phyloP scores from a whole-genome alignment of 495 filamentous ascomycete species.

The Penicillium alfredii region DNA sequence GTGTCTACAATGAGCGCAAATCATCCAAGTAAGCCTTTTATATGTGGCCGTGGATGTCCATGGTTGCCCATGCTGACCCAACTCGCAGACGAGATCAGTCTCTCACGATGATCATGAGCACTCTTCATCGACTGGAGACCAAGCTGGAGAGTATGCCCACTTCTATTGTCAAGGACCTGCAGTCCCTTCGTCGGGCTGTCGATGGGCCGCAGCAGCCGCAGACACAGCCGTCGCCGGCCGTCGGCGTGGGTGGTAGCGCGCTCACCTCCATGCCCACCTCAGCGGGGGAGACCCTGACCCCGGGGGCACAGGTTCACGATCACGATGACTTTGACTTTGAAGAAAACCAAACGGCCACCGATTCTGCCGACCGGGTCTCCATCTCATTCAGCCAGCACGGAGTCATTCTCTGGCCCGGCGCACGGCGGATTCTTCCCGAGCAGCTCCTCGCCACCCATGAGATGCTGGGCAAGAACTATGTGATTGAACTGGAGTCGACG shows the following conservation, averaged over 20 bases:
- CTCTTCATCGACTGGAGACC: conserved; percentile 43
- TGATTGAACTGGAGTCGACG: conserved; percentile 40
- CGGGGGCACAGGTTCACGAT: conserved; percentile 18
- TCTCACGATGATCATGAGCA: conserved; percentile 45
- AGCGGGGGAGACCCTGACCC: conserved; percentile 23
- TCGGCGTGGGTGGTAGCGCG: conserved; percentile 8
- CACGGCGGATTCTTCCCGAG: conserved; percentile 30
- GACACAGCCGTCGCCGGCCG: conserved; percentile 13
- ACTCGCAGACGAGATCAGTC: conserved; percentile 40
- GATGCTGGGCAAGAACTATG: conserved; percentile 40
- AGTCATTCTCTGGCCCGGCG: conserved; percentile 44
- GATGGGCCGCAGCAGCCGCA: conserved; percentile 12
- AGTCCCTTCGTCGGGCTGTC: conserved; percentile 20
- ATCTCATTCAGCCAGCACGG: conserved; percentile 48
- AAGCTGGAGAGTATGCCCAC: conserved; percentile 40
- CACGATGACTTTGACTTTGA: conserved; percentile 35
- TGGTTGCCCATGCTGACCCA: background rate
- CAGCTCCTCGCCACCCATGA: conserved; percentile 33
- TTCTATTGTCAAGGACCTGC: conserved; percentile 30
- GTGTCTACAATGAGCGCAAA: conserved; percentile 47
- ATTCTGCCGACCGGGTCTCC: conserved; percentile 31
- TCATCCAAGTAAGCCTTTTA: conserved; percentile 34
- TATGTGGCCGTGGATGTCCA: background rate
- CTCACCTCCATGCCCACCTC: conserved; percentile 5
- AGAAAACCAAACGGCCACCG: conserved; percentile 23